These are phyloP conservation scores for Solanum gandarillasii DNA, from an alignment of 257 asterid genomes.

Conservation along the genomic window DNA sequence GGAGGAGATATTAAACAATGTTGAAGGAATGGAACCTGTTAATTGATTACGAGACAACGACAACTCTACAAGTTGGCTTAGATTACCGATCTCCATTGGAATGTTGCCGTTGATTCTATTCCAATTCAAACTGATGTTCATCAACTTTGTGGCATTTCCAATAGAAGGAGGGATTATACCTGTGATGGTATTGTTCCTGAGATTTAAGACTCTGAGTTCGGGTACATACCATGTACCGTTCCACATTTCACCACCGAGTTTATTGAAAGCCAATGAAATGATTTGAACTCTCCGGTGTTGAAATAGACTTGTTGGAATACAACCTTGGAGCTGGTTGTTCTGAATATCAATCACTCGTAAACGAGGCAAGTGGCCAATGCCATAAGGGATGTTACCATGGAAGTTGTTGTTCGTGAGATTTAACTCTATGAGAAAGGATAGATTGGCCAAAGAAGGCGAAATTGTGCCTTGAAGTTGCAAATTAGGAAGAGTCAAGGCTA, in stretches of 20 bases:
- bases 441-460: constrained; percentile 17
- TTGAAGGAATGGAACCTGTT: constrained; percentile 19
- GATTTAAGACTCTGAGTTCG: constrained; percentile 5
- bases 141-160: background rate
- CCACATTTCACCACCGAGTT: constrained; percentile 7
- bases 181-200: background rate
- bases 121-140: background rate
- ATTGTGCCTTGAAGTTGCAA: constrained; percentile 18
- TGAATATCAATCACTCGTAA: background rate
- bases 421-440: constrained; percentile 19
- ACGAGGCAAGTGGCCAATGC: background rate
- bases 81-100: constrained; percentile 7
- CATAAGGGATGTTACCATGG: background rate
- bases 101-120: constrained; percentile 4
- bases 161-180: background rate
- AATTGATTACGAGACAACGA: constrained; percentile 2
- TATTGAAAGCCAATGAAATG: constrained; percentile 7
- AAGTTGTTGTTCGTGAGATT: constrained; percentile 9
- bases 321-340: background rate
- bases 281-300: background rate
- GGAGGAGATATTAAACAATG: constrained; percentile 20
- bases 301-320: constrained; percentile 1
- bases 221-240: background rate
- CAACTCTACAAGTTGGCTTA: background rate
- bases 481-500: constrained; percentile 9